Base-by-base conservation (phyloP, 2,329 filamentous ascomycete species). In the Amylocarpus encephaloides region DNA sequence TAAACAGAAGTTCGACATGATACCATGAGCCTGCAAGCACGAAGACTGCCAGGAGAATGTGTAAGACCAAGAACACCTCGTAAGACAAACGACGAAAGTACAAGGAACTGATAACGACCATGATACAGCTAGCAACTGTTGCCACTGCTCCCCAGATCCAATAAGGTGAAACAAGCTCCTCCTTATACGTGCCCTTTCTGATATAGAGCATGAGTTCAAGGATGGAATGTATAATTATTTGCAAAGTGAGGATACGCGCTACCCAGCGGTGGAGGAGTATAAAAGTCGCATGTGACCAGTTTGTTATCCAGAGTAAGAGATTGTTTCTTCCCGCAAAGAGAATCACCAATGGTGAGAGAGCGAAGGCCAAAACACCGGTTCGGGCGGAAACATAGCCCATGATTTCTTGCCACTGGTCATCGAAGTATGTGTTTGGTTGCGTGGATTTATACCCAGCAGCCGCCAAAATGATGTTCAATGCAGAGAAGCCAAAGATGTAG, bases 231-330 rank as follows among this genome's bases (percentile, higher is more conserved):
- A 78, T 41, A 9, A 70, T 60, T 0, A 70, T 72, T 42, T 80
- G 68, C 0, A 77, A 39, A 1, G 69, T 68, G 19, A 66, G 69
- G 7, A 78, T 63, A 18, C 68, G 62, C 0, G 73, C 75, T 1
- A 74, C 62, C 73, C 73, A 77, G 11, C 74, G 67, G 53, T 79
- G 75, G 0, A 77, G 63, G 0, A 77, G 59, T 3, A 77, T 52
- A 46, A 67, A 77, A 0, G 76, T 78, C 0, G 68, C 68, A 52
- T 75, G 70, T 0, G 66, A 70, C 73, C 74, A 78, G 16, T 50
- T 53, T 0, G 56, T 52, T 1, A 55, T 15, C 46, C 51, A 57
- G 15, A 60, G 49, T 10, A 60, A 44, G n/a, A 55, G 16, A 29
- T 58, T 59, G 45, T 56, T 60, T 2, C 58, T 30, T 2, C 52